Percentiles rank a stretch among this genome's conserved stretches.
phyloP scores from a whole-genome alignment of 345 rosid genomes.

The Noccaea caerulescens region DNA sequence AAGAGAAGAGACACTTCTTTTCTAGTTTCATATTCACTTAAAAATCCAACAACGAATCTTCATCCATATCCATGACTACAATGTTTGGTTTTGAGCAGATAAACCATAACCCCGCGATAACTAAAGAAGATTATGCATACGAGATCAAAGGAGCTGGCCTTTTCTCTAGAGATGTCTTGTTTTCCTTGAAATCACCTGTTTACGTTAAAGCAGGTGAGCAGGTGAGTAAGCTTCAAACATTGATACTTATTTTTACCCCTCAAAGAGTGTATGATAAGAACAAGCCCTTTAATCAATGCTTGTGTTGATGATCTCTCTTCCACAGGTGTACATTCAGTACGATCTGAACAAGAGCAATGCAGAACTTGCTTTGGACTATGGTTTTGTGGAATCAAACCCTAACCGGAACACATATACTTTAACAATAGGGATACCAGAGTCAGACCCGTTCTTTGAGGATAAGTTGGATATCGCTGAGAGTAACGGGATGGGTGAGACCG shows the following conservation, averaged over 20 bases:
- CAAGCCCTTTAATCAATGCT: slow-evolving; percentile 1
- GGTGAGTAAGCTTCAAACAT: slow-evolving; percentile 60
- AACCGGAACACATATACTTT: slow-evolving; percentile 77
- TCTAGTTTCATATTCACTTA: not conserved
- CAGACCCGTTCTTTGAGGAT: slow-evolving; percentile 55
- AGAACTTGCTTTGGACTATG: slow-evolving; percentile 91
- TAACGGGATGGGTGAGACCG: slow-evolving; percentile 71
- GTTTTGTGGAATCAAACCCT: slow-evolving; percentile 71
- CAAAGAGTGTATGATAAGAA: not conserved
- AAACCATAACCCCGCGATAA: slow-evolving; percentile 77
- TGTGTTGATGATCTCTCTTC: slow-evolving; percentile 23
- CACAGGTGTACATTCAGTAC: slow-evolving; percentile 82
- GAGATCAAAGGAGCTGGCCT: slow-evolving; percentile 96
- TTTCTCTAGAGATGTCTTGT: slow-evolving; percentile 84
- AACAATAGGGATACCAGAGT: slow-evolving; percentile 72
- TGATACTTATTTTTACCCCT: slow-evolving; percentile 5
- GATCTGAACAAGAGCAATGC: slow-evolving; percentile 86
- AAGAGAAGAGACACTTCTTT: not conserved
- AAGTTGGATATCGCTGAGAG: slow-evolving; percentile 70
- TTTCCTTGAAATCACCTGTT: slow-evolving; percentile 79
- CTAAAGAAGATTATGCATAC: slow-evolving; percentile 75
- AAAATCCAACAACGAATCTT: not conserved
- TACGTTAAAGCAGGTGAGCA: slow-evolving; percentile 88
- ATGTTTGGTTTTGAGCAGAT: slow-evolving; percentile 53
- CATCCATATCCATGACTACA: not conserved